Percentiles rank a stretch among this genome's conserved stretches.
These are phyloP conservation scores for Apiospora aurea DNA, from an alignment of 2,329 filamentous ascomycete genomes.

Conservation along the genomic window DNA sequence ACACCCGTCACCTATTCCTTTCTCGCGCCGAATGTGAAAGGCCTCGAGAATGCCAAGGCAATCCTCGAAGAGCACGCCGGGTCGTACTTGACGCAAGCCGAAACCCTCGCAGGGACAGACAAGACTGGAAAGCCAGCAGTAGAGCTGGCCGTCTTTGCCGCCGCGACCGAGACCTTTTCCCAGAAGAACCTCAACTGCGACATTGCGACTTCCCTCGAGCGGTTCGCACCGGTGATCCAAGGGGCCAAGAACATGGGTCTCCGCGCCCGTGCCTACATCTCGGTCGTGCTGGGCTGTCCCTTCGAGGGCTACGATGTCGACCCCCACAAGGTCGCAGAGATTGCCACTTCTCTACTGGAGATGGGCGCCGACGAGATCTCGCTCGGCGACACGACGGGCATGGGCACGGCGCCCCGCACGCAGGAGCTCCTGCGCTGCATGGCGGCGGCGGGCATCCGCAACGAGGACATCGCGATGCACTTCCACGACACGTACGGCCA, in stretches of 20 bases:
- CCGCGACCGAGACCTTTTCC: constrained; percentile 82
- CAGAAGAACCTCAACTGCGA: constrained; percentile 84
- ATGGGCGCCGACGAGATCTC: constrained; percentile 92
- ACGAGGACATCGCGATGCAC: constrained; percentile 67
- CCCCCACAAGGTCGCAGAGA: constrained; percentile 68
- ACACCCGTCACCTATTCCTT: constrained; percentile 76
- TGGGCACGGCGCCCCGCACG: constrained; percentile 67
- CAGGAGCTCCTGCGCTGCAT: constrained; percentile 56
- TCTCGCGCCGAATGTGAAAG: constrained; percentile 79
- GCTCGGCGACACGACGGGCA: constrained; percentile 88
- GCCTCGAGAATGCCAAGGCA: constrained; percentile 67
- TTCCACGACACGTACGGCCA: constrained; percentile 79
- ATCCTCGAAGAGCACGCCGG: constrained; percentile 60
- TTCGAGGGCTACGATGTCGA: constrained; percentile 73
- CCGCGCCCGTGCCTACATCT: constrained; percentile 80
- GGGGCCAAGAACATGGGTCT: constrained; percentile 70
- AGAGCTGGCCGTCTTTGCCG: constrained; percentile 83
- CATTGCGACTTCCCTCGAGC: constrained; percentile 74
- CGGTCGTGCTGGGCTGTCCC: constrained; percentile 81
- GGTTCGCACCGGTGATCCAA: constrained; percentile 74
- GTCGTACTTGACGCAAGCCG: constrained; percentile 59
- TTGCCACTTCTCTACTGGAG: constrained; percentile 75
- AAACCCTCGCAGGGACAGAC: constrained; percentile 46
- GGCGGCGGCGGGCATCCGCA: constrained; percentile 58
- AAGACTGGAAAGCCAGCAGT: constrained; percentile 55